Percentiles rank a stretch among this genome's conserved stretches.
Evolutionary conservation across 495 filamentous ascomycete species (phyloP).

Genomic region (Annulohypoxylon stygium): DNA sequence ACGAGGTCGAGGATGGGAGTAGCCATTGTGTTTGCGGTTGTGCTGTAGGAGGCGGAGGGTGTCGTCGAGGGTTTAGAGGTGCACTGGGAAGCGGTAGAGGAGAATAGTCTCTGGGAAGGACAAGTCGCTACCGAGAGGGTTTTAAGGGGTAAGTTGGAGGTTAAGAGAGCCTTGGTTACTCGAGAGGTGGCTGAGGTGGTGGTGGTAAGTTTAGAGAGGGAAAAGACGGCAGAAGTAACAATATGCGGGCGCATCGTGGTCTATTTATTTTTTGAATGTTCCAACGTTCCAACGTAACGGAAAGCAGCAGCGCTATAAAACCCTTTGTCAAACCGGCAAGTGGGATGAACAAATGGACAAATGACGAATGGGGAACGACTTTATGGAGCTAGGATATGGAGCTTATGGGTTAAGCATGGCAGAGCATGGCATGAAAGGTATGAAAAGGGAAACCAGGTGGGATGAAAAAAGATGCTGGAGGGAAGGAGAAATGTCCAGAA

Average conservation of each 20-base stretch:
- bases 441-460: background rate
- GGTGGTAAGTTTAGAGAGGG: conserved; percentile 42
- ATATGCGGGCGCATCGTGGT: conserved; percentile 48
- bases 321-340: conserved; percentile 27
- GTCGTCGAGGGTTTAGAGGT: conserved; percentile 19
- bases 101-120: conserved; percentile 41
- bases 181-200: conserved; percentile 38
- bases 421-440: background rate
- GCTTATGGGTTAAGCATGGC: background rate
- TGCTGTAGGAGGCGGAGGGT: conserved; percentile 36
- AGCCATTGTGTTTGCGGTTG: conserved; percentile 36
- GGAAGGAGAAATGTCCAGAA: conserved; percentile 41
- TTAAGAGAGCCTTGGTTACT: conserved; percentile 22
- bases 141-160: conserved; percentile 24
- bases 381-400: background rate
- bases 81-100: conserved; percentile 37
- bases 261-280: conserved; percentile 39
- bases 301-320: conserved; percentile 22
- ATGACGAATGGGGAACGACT: background rate
- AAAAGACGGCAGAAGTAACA: conserved; percentile 48
- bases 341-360: background rate
- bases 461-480: conserved; percentile 3
- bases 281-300: background rate
- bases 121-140: conserved; percentile 31
- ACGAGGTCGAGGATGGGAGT: conserved; percentile 63